phyloP scores from a whole-genome alignment of 306 rosid genomes.

The Cucumis cinereus region DNA sequence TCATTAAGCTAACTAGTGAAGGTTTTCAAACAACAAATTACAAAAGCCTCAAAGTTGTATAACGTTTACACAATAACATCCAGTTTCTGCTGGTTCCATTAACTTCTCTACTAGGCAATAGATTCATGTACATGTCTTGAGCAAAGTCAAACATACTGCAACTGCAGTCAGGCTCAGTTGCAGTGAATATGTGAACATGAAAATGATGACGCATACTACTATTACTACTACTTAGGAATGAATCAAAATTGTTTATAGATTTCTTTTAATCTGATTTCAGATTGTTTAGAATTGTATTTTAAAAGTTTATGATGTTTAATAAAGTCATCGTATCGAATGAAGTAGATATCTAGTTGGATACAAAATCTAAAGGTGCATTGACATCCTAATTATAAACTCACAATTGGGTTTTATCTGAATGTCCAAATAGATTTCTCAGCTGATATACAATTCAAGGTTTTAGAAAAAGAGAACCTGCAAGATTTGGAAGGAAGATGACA shows the following conservation, averaged over 20 bases:
- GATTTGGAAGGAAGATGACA: not conserved
- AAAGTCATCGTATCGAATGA: not conserved
- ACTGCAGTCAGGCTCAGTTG: not conserved
- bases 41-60: not conserved
- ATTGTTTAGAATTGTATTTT: not conserved
- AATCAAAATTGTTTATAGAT: not conserved
- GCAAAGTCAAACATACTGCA: not conserved
- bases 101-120: not conserved
- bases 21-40: not conserved
- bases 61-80: not conserved
- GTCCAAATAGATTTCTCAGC: not conserved
- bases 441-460: not conserved
- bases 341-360: not conserved
- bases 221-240: not conserved
- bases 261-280: not conserved
- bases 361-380: not conserved
- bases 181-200: not conserved
- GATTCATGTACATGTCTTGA: not conserved
- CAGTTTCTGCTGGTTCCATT: not conserved
- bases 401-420: not conserved
- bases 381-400: not conserved
- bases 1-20: not conserved
- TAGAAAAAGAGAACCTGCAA: not conserved
- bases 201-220: not conserved
- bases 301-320: not conserved